These are phyloP conservation scores for Chloris gayana DNA, from an alignment of 176 grass and related monocot genomes.

Conservation along the genomic window DNA sequence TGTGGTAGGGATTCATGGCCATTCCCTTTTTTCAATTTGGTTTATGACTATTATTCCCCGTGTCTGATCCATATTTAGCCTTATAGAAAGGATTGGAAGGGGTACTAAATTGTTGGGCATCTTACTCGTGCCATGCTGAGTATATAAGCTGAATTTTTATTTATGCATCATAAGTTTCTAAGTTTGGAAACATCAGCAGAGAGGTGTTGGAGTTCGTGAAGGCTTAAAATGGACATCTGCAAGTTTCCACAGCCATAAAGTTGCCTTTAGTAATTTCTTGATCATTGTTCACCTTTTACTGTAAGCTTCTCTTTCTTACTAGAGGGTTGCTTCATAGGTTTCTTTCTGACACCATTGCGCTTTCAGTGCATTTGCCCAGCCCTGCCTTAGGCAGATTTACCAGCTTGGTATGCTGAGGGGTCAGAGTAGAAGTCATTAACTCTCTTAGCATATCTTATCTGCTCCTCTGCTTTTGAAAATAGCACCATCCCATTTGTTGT, in stretches of 20 bases:
- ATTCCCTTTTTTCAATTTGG: background rate
- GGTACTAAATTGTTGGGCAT: slow-evolving; percentile 4
- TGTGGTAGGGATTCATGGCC: background rate
- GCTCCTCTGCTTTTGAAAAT: background rate
- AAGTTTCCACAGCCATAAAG: slow-evolving; percentile 55
- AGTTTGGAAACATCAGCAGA: slow-evolving; percentile 57
- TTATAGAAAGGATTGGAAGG: background rate
- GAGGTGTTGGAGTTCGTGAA: slow-evolving; percentile 54
- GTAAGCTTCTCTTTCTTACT: slow-evolving; percentile 48
- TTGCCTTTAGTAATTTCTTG: slow-evolving; percentile 65
- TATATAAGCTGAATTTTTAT: slow-evolving; percentile 36
- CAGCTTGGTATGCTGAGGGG: background rate
- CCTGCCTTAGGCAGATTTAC: slow-evolving; percentile 23
- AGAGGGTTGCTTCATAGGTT: slow-evolving; percentile 42
- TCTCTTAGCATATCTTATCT: slow-evolving; percentile 4
- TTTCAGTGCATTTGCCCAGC: background rate
- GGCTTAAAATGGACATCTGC: slow-evolving; percentile 64
- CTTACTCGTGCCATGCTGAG: slow-evolving; percentile 24
- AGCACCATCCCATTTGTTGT: background rate
- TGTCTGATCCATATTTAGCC: background rate
- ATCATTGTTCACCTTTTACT: slow-evolving; percentile 51
- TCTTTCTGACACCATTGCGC: slow-evolving; percentile 6
- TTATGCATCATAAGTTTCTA: slow-evolving; percentile 52
- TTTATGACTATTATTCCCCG: background rate
- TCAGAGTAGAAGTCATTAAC: background rate